Evolutionary conservation across 306 rosid species (phyloP), one percentile per base, ranked within the genome.

Genomic region (Delonix regia): DNA sequence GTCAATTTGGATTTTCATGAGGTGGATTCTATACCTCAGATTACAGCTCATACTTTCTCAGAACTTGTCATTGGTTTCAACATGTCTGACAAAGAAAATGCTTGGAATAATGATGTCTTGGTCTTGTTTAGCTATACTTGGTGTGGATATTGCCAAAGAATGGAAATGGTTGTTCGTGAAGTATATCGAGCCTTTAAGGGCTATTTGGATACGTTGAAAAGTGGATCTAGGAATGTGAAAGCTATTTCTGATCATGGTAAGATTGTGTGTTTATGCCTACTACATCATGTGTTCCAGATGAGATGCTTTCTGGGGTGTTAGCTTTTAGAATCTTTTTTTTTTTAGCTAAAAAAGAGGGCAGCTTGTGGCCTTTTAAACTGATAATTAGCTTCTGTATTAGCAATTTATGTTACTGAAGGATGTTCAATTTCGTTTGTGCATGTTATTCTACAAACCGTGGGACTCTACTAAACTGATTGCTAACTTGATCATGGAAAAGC

Each of bases 101-200:
- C 89, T 30, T 84, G 88, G 94, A 80, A 83, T 77, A 84, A 86
- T 86, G 99, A 95, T 92, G 94, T 90, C 74, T 67, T 92, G 89
- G 97, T 95, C 78, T 84, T 95, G 77, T 92, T 95, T 83, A 91
- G 96, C 92, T 87, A 95, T 80, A 92, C 83, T 78, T 95, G 99
- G 98, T 95, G 99, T 80, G 97, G 93, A 48, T 91, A 87, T 86
- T 92, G 97, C 85, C 96, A 91, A 79, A 88, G 97, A 85, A 95
- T 89, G 91, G 99, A 92, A 77, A 69, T 92, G 79, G 86, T 89
- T 87, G 89, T 95, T 59, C 87, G 89, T 24, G 99, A 95, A 87
- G 91, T 89, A 62, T 87, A 89, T 80, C 91, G 89, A 61, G 88
- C 91, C 79, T 82, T 88, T 77, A 93, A 88, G 85, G 85, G 87